phyloP scores from a whole-genome alignment of 2,329 filamentous ascomycete species.

The Paraconiothyrium brasiliense region DNA sequence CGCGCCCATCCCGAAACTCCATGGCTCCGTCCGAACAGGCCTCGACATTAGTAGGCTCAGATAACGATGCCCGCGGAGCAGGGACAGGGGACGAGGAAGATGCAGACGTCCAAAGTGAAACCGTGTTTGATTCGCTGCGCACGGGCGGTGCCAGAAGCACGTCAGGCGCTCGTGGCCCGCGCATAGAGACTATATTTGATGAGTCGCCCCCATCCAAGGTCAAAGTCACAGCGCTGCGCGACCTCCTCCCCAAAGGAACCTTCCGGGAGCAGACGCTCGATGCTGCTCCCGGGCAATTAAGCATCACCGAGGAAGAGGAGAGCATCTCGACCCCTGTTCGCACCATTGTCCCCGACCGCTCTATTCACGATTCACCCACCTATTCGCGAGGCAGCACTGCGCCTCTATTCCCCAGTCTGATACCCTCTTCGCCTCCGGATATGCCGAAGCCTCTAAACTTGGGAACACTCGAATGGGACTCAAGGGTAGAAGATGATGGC shows the following conservation, averaged over 20 bases:
- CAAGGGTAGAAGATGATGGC: conserved; percentile 49
- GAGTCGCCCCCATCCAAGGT: conserved; percentile 68
- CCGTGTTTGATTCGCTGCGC: conserved; percentile 78
- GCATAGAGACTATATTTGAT: conserved; percentile 82
- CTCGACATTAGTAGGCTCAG: conserved; percentile 75
- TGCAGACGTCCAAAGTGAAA: conserved; percentile 81
- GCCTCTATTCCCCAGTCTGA: conserved; percentile 51
- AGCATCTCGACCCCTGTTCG: conserved; percentile 59
- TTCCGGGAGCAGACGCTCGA: conserved; percentile 50
- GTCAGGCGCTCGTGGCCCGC: conserved; percentile 71
- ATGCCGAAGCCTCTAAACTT: conserved; percentile 54
- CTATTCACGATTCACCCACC: conserved; percentile 48
- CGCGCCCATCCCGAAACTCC: conserved; percentile 62
- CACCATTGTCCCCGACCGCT: conserved; percentile 51
- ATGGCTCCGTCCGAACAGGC: conserved; percentile 66
- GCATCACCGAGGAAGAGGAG: conserved; percentile 62
- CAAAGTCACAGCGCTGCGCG: conserved; percentile 57
- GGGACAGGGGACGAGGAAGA: conserved; percentile 79
- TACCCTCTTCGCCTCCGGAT: conserved; percentile 57
- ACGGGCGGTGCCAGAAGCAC: conserved; percentile 74
- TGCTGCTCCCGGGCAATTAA: conserved; percentile 50
- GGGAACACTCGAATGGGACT: conserved; percentile 53
- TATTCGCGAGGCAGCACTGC: conserved; percentile 36
- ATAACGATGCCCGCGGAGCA: conserved; percentile 71
- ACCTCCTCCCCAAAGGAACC: conserved; percentile 59